phyloP scores from a whole-genome alignment of 1,284 basidiomycete genomes.

The Trametes pubescens region DNA sequence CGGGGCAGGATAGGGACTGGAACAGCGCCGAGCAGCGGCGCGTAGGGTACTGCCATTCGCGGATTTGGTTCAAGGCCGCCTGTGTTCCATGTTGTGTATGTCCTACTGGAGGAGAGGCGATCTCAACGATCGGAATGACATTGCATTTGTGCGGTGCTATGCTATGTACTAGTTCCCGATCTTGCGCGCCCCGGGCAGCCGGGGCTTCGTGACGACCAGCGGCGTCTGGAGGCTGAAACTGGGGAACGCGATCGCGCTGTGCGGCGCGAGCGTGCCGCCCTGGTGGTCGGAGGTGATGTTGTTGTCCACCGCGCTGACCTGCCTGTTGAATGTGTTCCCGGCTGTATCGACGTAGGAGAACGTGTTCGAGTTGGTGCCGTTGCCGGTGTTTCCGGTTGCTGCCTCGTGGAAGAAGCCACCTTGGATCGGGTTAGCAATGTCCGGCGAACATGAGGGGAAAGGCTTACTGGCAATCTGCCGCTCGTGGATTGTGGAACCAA shows the following conservation, averaged over 20 bases:
- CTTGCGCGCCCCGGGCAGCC: conserved; percentile 53
- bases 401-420: conserved; percentile 62
- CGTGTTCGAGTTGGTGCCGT: conserved; percentile 74
- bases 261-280: conserved; percentile 60
- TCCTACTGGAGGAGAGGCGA: conserved; percentile 4
- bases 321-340: conserved; percentile 69
- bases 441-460: background rate
- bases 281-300: conserved; percentile 68
- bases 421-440: conserved; percentile 34
- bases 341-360: conserved; percentile 65
- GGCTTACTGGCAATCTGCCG: conserved; percentile 64
- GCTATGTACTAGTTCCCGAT: conserved; percentile 21
- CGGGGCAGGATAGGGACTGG: conserved; percentile 10
- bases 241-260: conserved; percentile 23
- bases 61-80: conserved; percentile 1
- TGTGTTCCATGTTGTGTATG: conserved; percentile 5
- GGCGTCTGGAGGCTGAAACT: conserved; percentile 27
- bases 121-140: conserved; percentile 23
- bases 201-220: conserved; percentile 42
- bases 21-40: conserved; percentile 25
- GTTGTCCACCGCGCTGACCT: conserved; percentile 67
- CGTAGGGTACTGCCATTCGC: background rate
- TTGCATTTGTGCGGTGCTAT: conserved; percentile 1
- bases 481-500: conserved; percentile 63
- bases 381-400: conserved; percentile 61